A percentile compares a stretch with the other conserved stretches of the same genome.
phyloP scores from a whole-genome alignment of 176 grass and related monocot species.

The Dactylis glomerata region DNA sequence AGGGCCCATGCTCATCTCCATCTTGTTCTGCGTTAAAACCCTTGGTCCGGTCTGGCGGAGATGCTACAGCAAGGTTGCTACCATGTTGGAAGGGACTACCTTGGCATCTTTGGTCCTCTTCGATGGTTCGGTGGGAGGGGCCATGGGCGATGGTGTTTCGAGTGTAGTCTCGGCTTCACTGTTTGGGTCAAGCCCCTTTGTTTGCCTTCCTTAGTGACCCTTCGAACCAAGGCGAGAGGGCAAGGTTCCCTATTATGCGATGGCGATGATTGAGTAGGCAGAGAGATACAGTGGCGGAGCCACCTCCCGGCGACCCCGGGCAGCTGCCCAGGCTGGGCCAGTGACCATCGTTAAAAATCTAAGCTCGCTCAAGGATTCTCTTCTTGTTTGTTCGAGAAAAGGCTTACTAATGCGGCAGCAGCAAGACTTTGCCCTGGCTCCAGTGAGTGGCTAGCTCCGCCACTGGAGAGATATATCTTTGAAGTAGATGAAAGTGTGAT shows the following conservation, averaged over 20 bases:
- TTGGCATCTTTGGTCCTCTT: background rate
- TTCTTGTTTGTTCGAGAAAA: no score
- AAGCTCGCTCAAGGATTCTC: no score
- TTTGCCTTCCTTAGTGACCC: background rate
- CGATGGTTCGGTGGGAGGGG: background rate
- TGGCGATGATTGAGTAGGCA: background rate
- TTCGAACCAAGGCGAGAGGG: background rate
- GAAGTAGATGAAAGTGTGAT: background rate
- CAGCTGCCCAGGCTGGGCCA: no score
- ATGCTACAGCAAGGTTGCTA: background rate
- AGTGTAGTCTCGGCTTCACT: background rate
- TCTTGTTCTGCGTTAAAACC: background rate
- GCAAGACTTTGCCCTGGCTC: no score
- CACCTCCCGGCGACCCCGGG: no score
- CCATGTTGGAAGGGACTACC: background rate
- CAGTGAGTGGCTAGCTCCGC: no score
- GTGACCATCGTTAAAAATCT: no score
- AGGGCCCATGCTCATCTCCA: background rate
- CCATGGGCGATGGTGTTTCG: background rate
- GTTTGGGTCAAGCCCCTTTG: background rate
- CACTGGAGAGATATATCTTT: no score
- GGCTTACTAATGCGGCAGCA: no score
- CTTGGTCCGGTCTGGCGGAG: background rate
- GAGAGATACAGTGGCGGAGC: no score
- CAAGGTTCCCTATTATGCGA: background rate